Base-by-base conservation (phyloP, 2,329 filamentous ascomycete genomes). In the Coniochaeta sp. region DNA sequence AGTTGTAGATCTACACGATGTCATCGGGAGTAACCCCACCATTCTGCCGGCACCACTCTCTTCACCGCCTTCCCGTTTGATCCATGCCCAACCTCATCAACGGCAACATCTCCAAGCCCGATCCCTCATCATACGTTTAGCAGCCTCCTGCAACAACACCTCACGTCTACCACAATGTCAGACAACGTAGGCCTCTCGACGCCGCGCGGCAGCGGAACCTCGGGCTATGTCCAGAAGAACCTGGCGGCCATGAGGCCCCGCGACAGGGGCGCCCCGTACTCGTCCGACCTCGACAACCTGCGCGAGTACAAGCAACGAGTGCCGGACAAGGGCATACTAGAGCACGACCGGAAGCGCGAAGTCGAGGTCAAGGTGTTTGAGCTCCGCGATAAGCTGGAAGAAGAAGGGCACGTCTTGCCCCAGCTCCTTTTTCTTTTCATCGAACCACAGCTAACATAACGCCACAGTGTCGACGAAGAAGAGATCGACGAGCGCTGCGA, bases 161-260 rank as follows among this genome's bases (percentile, higher is more conserved):
- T n/a, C 18, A 24, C 38, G 26, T 35, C 24, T 30, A 9, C 24
- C 26, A 49, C 20, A 13, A 97, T 97, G 94, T 94, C 91, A 55
- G 91, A 94, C 59, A 99, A 99, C 74, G 94, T 99, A 64, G 95
- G 94, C 53, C 89, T 99, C 62, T 85, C 87, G 52, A 99, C 94
- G 4, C 94, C 94, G 3, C 86, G 94, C 63, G 94, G 94, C 60
- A 95, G 89, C 66, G 94, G 94, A 47, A 99, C 94, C 52, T 97
- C 92, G 1, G 94, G 94, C 66, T 97, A 97, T 68, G 92, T 99
- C 52, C 92, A 97, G 72, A 89, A 91, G 69, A 99, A 97, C 74
- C 83, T 91, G 31, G 94, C 94, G 16, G 85, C 92, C 65, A 83
- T 96, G 61, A 84, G 81, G 65, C 91, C 89, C 27, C 91, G 92